Evolutionary conservation across 108 stramenopile species (phyloP).

Genomic region (Cyclotella cryptica): DNA sequence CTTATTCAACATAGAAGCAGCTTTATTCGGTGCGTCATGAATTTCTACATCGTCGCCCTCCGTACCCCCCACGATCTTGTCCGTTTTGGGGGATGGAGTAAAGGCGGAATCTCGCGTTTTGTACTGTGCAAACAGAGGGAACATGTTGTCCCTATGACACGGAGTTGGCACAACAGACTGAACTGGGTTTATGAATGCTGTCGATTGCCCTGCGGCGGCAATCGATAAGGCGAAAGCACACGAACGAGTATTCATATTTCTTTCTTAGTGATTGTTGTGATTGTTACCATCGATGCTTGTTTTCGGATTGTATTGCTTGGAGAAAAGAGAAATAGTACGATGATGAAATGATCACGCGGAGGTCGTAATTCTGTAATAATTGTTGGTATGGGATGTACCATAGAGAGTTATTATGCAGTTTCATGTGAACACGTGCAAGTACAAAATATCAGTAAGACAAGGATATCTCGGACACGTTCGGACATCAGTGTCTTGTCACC

Average conservation of each 20-base stretch:
- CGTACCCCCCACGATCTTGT: neutral
- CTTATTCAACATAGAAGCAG: neutral
- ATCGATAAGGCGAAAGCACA: neutral
- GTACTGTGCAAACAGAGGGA: neutral
- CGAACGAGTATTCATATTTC: neutral
- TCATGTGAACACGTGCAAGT: too few species aligned
- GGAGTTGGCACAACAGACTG: neutral
- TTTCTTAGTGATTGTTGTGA: neutral
- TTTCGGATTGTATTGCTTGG: neutral
- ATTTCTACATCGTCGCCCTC: slow-evolving; percentile 9
- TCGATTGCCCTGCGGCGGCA: neutral
- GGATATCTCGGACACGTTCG: too few species aligned
- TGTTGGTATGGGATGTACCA: too few species aligned
- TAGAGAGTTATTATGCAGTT: too few species aligned
- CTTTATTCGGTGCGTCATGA: neutral
- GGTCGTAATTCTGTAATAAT: too few species aligned
- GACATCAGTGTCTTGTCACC: too few species aligned
- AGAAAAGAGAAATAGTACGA: too few species aligned
- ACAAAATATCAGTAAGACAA: too few species aligned
- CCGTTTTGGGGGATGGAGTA: neutral
- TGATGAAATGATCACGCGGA: too few species aligned
- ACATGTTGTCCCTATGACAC: neutral
- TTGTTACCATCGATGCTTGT: neutral
- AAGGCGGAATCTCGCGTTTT: neutral
- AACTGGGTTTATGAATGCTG: slow-evolving; percentile 1